Percentiles rank a stretch among this genome's conserved stretches.
phyloP scores from a whole-genome alignment of 202 grass and related monocot species.

The Saccharum hybrid region DNA sequence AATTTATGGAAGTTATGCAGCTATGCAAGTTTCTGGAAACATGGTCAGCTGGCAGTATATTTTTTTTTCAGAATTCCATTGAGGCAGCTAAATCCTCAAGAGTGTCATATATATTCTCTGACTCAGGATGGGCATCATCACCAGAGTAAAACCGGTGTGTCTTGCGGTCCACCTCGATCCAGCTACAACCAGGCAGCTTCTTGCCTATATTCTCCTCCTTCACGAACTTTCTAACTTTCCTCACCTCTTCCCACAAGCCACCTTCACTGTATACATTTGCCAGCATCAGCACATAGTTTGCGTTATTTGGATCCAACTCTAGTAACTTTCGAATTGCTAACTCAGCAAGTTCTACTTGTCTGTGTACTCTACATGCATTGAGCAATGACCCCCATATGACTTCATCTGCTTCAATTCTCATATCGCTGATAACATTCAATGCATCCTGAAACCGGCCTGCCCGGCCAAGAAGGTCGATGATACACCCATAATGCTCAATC shows the following conservation, averaged over 20 bases:
- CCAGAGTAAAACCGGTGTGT: conserved; percentile 77
- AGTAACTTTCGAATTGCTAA: conserved; percentile 63
- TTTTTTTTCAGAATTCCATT: conserved; percentile 62
- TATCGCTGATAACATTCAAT: conserved; percentile 67
- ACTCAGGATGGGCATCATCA: conserved; percentile 64
- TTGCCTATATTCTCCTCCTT: conserved; percentile 62
- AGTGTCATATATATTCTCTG: conserved; percentile 66
- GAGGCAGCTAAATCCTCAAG: conserved; percentile 60
- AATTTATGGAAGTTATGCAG: neutral
- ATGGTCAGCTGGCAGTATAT: conserved; percentile 21
- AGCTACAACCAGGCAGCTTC: conserved; percentile 86
- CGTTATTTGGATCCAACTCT: conserved; percentile 69
- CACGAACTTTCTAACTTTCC: conserved; percentile 63
- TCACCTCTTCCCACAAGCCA: conserved; percentile 86
- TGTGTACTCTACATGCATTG: conserved; percentile 75
- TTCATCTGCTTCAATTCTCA: conserved; percentile 73
- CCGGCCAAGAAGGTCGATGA: conserved; percentile 82
- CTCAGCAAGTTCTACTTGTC: conserved; percentile 65
- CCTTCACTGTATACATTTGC: conserved; percentile 89
- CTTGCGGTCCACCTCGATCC: conserved; percentile 75
- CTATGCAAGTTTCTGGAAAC: neutral
- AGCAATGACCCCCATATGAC: conserved; percentile 92
- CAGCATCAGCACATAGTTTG: conserved; percentile 77
- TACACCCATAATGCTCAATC: conserved; percentile 93
- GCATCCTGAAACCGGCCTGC: conserved; percentile 78